phyloP scores from a whole-genome alignment of 768 basidiomycete species.

The Boletus rex-veris region DNA sequence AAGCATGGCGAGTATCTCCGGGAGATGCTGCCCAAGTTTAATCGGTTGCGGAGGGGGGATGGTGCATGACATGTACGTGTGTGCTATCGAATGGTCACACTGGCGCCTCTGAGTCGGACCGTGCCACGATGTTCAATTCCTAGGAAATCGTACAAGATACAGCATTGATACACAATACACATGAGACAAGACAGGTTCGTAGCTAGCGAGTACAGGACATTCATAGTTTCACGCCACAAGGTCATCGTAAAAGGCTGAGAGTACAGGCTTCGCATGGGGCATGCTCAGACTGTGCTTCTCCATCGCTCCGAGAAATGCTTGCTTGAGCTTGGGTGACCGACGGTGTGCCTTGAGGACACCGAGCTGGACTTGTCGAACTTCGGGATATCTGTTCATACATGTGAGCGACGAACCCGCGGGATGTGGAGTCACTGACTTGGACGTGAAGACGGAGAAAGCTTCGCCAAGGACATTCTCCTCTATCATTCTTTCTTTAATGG shows the following conservation, averaged over 20 bases:
- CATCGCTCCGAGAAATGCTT: conserved; percentile 10
- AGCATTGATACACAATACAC: not conserved
- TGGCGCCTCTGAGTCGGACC: not conserved
- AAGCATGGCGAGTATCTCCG: conserved; percentile 91
- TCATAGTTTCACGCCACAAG: not conserved
- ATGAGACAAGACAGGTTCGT: not conserved
- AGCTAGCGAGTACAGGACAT: not conserved
- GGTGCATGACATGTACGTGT: conserved; percentile 36
- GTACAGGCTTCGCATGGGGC: conserved; percentile 8
- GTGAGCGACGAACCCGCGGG: not conserved
- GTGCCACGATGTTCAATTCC: not conserved
- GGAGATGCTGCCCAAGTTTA: conserved; percentile 91
- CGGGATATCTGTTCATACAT: conserved; percentile 11
- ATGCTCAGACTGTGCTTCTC: not conserved
- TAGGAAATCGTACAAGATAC: not conserved
- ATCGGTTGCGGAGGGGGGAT: conserved; percentile 62
- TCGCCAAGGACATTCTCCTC: conserved; percentile 23
- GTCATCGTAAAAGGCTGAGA: conserved; percentile 18
- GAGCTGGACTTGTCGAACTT: conserved; percentile 18
- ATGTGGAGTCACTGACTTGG: conserved; percentile 11
- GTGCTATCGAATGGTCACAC: not conserved
- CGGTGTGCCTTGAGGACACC: conserved; percentile 7
- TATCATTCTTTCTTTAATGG: conserved; percentile 16
- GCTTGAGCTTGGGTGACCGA: conserved; percentile 13
- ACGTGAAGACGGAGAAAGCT: conserved; percentile 26